A percentile compares a stretch with the other conserved stretches of the same genome.
Conservation (phyloP, 441 rosid genomes). For the Gossypium aridum region DNA sequence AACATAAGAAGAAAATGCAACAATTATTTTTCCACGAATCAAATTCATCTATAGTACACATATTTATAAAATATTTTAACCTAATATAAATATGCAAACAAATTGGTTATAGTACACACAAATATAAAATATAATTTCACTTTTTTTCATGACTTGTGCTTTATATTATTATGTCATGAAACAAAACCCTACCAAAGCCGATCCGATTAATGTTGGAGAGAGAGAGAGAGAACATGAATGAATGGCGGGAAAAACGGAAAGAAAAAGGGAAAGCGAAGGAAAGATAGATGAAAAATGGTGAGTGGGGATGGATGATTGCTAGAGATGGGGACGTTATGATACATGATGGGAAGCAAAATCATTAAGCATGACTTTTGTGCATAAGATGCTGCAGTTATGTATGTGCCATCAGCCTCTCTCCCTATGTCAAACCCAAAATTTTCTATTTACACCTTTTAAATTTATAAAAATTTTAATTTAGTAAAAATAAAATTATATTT, state of each 20-base stretch:
- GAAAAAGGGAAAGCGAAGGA: background rate
- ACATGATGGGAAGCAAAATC: slow-evolving; percentile 52
- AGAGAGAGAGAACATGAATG: background rate
- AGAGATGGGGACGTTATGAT: slow-evolving; percentile 25
- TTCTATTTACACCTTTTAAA: too few species aligned
- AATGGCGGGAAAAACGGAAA: slow-evolving; percentile 7
- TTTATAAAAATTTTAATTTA: too few species aligned
- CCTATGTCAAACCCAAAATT: slow-evolving; percentile 14
- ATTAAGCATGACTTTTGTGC: slow-evolving; percentile 53
- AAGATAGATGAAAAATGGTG: background rate
- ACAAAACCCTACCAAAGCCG: background rate
- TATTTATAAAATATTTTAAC: background rate
- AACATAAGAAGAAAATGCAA: too few species aligned
- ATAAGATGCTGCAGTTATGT: slow-evolving; percentile 54
- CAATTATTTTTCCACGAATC: too few species aligned
- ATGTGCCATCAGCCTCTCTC: slow-evolving; percentile 34
- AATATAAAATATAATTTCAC: background rate
- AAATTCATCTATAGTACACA: too few species aligned
- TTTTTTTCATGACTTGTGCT: background rate
- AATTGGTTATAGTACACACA: background rate
- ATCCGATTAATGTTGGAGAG: background rate
- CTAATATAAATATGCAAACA: background rate
- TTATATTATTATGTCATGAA: background rate
- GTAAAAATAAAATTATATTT: too few species aligned
- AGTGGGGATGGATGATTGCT: background rate